A percentile compares a stretch with the other conserved stretches of the same genome.
These are phyloP conservation scores for Corynespora cassiicola DNA, from an alignment of 2,329 filamentous ascomycete species.

Conservation along the genomic window DNA sequence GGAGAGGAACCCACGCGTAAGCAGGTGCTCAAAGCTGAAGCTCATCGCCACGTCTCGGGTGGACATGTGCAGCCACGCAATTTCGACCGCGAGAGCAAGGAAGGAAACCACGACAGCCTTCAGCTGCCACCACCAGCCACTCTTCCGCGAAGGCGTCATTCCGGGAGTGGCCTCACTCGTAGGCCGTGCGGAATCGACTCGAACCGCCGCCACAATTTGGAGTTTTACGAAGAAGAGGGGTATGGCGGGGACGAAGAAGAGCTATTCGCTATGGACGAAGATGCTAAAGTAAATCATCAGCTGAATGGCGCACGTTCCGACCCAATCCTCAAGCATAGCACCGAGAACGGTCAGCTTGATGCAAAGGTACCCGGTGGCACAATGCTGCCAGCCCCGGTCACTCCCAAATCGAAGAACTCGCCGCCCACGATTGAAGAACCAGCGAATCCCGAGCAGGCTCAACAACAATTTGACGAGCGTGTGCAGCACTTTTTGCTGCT, in stretches of 20 bases:
- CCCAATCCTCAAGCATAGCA: too few species aligned
- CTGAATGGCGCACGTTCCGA: conserved; percentile 6
- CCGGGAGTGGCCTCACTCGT: conserved; percentile 81
- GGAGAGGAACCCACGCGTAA: conserved; percentile 48
- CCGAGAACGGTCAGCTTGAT: conserved; percentile 10
- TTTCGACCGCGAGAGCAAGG: conserved; percentile 16
- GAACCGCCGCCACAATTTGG: conserved; percentile 73
- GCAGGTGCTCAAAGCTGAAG: conserved; percentile 50
- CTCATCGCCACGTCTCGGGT: conserved; percentile 40
- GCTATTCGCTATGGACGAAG: conserved; percentile 72
- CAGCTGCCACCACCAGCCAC: conserved; percentile 35
- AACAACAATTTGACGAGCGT: conserved; percentile 61
- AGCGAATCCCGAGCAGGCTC: conserved; percentile 53
- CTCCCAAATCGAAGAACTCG: conserved; percentile 17
- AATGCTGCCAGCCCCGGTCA: conserved; percentile 42
- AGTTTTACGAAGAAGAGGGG: conserved; percentile 90
- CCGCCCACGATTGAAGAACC: conserved; percentile 24
- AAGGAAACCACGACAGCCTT: conserved; percentile 21
- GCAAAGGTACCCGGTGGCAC: conserved; percentile 21
- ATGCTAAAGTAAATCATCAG: conserved; percentile 22
- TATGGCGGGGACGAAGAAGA: conserved; percentile 79
- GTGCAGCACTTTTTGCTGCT: conserved; percentile 92
- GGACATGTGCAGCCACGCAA: conserved; percentile 16
- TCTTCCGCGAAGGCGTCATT: conserved; percentile 72
- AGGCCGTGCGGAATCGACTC: conserved; percentile 72